Conservation (phyloP, 202 grass and related monocot genomes). For the Schoenoplectus triqueter region DNA sequence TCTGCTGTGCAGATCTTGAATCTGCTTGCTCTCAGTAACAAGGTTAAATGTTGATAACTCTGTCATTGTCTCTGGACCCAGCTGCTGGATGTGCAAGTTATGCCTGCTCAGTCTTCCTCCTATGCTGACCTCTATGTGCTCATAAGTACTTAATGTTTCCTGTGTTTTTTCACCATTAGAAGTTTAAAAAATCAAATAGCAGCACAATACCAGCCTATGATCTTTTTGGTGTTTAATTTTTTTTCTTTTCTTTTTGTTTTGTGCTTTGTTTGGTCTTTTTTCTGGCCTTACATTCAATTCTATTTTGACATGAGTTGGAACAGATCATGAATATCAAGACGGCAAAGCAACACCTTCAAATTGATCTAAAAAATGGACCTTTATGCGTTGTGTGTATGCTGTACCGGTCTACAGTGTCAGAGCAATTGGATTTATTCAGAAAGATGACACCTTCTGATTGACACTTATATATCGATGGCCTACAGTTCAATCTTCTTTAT, state of each 20-base stretch:
- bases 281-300: not conserved
- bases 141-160: constrained; percentile 75
- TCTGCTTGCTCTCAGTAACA: constrained; percentile 78
- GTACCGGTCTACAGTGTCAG: no score
- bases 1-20: constrained; percentile 94
- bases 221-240: not conserved
- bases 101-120: constrained; percentile 89
- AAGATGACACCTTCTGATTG: not conserved
- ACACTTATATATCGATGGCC: not conserved
- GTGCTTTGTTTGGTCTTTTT: not conserved
- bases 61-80: constrained; percentile 79
- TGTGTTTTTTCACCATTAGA: constrained; percentile 34
- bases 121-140: constrained; percentile 79
- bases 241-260: not conserved
- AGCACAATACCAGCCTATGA: not conserved
- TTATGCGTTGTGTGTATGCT: no score
- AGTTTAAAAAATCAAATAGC: not conserved
- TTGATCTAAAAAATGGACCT: no score
- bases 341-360: not conserved
- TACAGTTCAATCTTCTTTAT: not conserved
- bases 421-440: no score
- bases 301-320: not conserved
- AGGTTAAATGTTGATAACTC: constrained; percentile 78
- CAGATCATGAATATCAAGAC: not conserved
- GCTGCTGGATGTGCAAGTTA: constrained; percentile 86